Evolutionary conservation across 1,284 basidiomycete genomes (phyloP).

Genomic region (Rhodotorula sp.): DNA sequence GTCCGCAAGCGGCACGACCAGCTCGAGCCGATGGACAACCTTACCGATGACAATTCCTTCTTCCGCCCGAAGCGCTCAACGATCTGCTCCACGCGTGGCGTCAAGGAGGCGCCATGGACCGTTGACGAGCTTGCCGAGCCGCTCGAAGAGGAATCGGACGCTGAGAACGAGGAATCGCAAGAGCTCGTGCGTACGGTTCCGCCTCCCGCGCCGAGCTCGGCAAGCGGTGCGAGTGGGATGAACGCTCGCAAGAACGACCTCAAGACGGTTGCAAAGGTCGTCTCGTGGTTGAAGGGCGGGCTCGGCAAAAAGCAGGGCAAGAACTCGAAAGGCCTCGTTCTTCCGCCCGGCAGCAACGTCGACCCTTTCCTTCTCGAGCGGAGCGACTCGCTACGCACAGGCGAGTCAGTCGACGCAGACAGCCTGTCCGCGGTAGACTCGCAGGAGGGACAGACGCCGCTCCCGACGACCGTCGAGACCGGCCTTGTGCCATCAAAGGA

Average conservation of each 20-base stretch:
- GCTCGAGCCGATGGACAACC: conserved; percentile 43
- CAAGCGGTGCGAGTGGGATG: neutral
- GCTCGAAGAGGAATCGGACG: conserved; percentile 33
- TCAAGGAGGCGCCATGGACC: conserved; percentile 47
- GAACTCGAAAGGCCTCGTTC: neutral
- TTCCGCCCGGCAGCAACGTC: neutral
- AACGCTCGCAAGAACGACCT: conserved; percentile 13
- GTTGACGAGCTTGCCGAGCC: conserved; percentile 40
- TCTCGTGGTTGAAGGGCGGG: conserved; percentile 45
- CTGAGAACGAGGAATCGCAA: conserved; percentile 29
- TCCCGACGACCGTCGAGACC: conserved; percentile 29
- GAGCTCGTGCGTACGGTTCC: conserved; percentile 28
- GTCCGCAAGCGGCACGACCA: conserved; percentile 56
- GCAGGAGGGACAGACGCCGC: neutral
- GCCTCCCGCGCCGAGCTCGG: neutral
- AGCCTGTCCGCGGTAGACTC: neutral
- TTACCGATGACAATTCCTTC: conserved; percentile 39
- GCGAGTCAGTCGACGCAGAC: neutral
- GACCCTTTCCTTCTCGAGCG: conserved; percentile 26
- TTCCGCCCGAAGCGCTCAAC: conserved; percentile 45
- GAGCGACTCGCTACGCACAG: neutral
- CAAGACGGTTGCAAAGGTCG: conserved; percentile 44
- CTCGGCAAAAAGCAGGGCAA: conserved; percentile 34
- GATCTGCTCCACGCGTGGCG: conserved; percentile 49
- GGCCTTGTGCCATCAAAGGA: neutral